These are phyloP conservation scores for Syzygium malaccense DNA, from an alignment of 441 rosid genomes.

Conservation along the genomic window DNA sequence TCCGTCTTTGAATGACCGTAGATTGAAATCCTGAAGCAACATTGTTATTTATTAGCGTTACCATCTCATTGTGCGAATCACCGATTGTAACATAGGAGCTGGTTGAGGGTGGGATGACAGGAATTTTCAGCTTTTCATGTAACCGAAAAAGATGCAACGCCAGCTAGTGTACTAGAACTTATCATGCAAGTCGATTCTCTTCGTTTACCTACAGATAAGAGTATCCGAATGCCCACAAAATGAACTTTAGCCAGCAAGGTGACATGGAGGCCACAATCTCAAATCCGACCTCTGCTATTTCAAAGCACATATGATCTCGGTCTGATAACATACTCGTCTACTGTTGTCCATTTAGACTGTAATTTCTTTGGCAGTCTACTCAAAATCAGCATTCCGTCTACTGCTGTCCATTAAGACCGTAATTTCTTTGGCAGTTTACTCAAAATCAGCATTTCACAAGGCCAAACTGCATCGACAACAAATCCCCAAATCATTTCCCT, in stretches of 20 bases:
- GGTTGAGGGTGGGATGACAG: background rate
- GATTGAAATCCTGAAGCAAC: too few relatives aligned
- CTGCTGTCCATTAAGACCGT: background rate
- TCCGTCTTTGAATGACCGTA: too few relatives aligned
- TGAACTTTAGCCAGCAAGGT: background rate
- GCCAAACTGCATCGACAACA: background rate
- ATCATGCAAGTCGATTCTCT: background rate
- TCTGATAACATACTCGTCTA: background rate
- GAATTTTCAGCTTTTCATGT: background rate
- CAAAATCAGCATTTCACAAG: background rate
- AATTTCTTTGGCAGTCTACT: background rate
- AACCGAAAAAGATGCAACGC: background rate
- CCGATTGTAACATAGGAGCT: background rate
- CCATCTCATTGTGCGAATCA: background rate
- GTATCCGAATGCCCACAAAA: background rate
- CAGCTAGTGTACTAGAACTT: background rate
- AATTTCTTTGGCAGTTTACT: background rate
- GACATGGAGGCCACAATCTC: background rate
- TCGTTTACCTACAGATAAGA: background rate
- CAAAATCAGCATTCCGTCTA: background rate
- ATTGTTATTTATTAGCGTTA: background rate
- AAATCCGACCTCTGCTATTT: background rate
- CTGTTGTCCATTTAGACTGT: background rate
- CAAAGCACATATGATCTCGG: background rate
- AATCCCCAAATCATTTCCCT: background rate